Conservation (phyloP, 306 rosid species). For the Hippophae tibetana region DNA sequence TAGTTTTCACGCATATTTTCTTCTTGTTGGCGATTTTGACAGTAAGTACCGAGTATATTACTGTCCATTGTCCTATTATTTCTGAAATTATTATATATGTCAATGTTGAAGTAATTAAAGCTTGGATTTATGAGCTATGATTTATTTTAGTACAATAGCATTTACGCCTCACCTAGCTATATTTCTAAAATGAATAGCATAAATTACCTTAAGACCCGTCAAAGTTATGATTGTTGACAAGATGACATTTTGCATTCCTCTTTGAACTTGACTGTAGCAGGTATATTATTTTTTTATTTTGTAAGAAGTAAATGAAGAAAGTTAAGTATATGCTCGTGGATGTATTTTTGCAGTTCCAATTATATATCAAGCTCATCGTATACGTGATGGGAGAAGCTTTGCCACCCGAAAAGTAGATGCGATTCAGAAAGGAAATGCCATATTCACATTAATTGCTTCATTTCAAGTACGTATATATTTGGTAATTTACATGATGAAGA, state of each 20-base stretch:
- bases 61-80: conserved; percentile 16
- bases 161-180: no score
- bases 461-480: conserved; percentile 52
- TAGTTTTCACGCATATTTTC: conserved; percentile 83
- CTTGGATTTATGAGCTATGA: no score
- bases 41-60: conserved; percentile 35
- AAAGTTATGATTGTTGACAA: no score
- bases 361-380: conserved; percentile 59
- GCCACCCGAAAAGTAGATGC: conserved; percentile 94
- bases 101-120: no score
- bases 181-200: no score
- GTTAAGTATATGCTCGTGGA: not conserved
- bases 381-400: conserved; percentile 93
- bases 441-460: conserved; percentile 80
- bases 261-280: not conserved
- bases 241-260: not conserved
- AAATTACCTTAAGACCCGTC: no score
- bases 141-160: no score
- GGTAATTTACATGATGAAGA: conserved; percentile 13
- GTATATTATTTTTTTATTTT: conserved; percentile 2
- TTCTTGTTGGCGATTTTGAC: conserved; percentile 74
- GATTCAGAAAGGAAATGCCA: conserved; percentile 68
- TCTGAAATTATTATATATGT: not conserved
- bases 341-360: conserved; percentile 66
- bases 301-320: not conserved